Evolutionary conservation across 176 grass and related monocot genomes (phyloP).

Genomic region (Phoenix roebelenii): DNA sequence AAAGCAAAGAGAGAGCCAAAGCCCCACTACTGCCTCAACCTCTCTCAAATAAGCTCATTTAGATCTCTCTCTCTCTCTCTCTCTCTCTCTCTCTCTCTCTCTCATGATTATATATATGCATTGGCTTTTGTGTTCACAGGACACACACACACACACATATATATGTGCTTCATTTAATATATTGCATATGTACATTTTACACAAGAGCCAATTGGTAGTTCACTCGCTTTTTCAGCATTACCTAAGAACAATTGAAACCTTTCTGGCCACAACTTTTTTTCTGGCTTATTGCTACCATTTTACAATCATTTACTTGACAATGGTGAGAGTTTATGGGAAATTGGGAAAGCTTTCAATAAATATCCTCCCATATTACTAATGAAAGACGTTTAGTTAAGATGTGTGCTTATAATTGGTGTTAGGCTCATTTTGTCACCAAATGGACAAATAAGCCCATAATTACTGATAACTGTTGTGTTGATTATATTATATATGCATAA

Average conservation of each 20-base stretch:
- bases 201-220: background rate
- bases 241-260: background rate
- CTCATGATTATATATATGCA: slow-evolving; percentile 42
- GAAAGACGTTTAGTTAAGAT: no score
- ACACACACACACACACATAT: background rate
- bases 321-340: no score
- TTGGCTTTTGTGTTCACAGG: slow-evolving; percentile 31
- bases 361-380: no score
- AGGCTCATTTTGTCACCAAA: no score
- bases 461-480: no score
- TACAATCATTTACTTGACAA: no score
- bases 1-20: background rate
- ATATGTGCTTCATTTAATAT: background rate
- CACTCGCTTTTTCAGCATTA: background rate
- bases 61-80: slow-evolving; percentile 8
- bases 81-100: slow-evolving; percentile 20
- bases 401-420: no score
- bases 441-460: no score
- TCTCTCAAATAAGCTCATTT: slow-evolving; percentile 1
- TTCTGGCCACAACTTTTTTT: no score
- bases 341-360: no score
- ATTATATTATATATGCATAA: no score
- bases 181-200: background rate
- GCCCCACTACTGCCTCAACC: background rate
- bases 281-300: no score